Evolutionary conservation across 192 early-diverging fungal genomes (phyloP), one percentile per base, ranked within the genome.

Genomic region (Rhizoclosmatium globosum): DNA sequence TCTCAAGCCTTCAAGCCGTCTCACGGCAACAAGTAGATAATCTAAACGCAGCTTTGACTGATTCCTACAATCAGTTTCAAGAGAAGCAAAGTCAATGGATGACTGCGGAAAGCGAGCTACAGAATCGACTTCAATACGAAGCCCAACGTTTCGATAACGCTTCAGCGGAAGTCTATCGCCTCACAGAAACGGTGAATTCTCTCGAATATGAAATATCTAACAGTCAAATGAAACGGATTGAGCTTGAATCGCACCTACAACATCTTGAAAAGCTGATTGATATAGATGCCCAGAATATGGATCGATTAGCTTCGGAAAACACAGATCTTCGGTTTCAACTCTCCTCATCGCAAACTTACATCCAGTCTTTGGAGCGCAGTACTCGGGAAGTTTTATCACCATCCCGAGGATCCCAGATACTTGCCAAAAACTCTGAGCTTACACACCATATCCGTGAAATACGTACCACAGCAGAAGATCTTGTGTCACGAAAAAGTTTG

Each of bases 241-340:
- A n/a, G 4, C 31, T 71, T 13, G 47, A 71, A 56, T 47, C 47
- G 15, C 19, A 56, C 47, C 50, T 71, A 15, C 4, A 23, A 11
- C 69, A 71, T 21, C n/a, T 56, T n/a, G 50, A 56, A 13, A 47
- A 71, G 13, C 3, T 71, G 15, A 4, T 71, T 15, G 15, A n/a
- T n/a, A 56, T 71, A 13, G 69, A 71, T 13, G 47, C 11, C 15
- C 9, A 56, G 21, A 71, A 71, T 15, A 6, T 71, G 3, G 19
- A 71, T 38, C 4, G 50, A 4, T 31, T 71, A 47, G 42, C 13
- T 31, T 4, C 4, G 3, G 69, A 71, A 56, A 71, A 48, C n/a
- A 19, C 17, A n/a, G 69, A 71, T 38, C 50, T 71, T 15, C 69
- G 69, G 47, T 47, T 31, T 41, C 46, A 56, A 71, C 69, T 71